phyloP scores from a whole-genome alignment of 1,139 yeast species.

The Lodderomyces metapsilosis region DNA sequence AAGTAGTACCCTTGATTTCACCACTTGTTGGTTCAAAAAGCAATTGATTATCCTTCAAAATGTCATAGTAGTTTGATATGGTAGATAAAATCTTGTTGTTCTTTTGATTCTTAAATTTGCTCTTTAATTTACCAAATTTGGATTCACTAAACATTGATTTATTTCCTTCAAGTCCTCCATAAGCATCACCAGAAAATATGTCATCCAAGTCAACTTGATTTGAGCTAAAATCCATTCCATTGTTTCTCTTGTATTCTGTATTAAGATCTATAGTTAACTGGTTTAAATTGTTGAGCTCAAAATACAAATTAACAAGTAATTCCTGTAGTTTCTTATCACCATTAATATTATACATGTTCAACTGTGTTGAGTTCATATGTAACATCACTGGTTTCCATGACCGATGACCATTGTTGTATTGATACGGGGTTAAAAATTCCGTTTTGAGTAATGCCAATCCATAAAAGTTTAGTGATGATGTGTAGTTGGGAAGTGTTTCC shows the following conservation, averaged over 20 bases:
- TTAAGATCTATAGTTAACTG: conserved; percentile 16
- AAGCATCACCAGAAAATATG: conserved; percentile 27
- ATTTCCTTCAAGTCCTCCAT: conserved; percentile 18
- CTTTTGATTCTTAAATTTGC: conserved; percentile 15
- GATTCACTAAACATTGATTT: conserved; percentile 12
- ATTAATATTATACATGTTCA: conserved; percentile 41
- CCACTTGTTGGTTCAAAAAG: conserved; percentile 38
- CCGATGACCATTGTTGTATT: conserved; percentile 24
- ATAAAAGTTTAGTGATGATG: conserved; percentile 31
- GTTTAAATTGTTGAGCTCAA: conserved; percentile 26
- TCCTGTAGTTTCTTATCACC: conserved; percentile 23
- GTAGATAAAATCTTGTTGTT: conserved; percentile 17
- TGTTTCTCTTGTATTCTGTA: conserved; percentile 15
- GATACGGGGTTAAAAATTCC: conserved; percentile 42
- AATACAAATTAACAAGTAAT: conserved; percentile 31
- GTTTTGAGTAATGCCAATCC: conserved; percentile 36
- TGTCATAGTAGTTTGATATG: conserved; percentile 20
- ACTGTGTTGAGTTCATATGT: conserved; percentile 59
- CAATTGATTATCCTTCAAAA: conserved; percentile 29
- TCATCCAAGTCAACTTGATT: conserved; percentile 13
- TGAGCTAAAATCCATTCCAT: conserved; percentile 9
- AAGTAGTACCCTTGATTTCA: conserved; percentile 5
- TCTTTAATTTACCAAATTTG: conserved; percentile 13
- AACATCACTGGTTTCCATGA: conserved; percentile 50
- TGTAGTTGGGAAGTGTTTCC: conserved; percentile 33